phyloP scores from a whole-genome alignment of 352 stramenopile species.

The Bremia lactucae region DNA sequence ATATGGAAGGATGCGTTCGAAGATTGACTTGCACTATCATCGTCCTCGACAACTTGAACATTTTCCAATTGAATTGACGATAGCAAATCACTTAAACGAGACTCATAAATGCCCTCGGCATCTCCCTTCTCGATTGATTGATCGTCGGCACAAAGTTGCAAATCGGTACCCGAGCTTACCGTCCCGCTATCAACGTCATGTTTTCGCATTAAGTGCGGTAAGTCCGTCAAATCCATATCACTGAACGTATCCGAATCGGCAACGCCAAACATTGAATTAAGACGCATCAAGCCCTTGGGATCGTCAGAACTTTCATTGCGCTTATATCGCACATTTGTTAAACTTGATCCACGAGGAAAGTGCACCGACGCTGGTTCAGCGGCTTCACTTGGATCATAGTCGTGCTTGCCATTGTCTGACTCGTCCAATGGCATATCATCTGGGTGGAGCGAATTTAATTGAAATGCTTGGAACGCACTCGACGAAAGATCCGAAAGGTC shows the following conservation, averaged over 20 bases:
- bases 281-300: conserved; percentile 19
- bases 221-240: conserved; percentile 56
- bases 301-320: conserved; percentile 25
- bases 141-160: conserved; percentile 27
- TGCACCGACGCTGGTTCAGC: conserved; percentile 8
- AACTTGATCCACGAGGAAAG: conserved; percentile 20
- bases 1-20: conserved; percentile 25
- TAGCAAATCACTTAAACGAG: conserved; percentile 17
- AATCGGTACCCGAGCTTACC: conserved; percentile 27
- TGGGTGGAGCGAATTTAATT: conserved; percentile 26
- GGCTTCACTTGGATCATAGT: conserved; percentile 12
- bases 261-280: conserved; percentile 41
- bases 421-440: conserved; percentile 8
- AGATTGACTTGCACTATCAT: conserved; percentile 26
- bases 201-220: conserved; percentile 65
- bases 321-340: conserved; percentile 11
- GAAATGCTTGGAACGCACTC: conserved; percentile 50
- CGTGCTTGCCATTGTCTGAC: neutral
- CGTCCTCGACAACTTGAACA: conserved; percentile 18
- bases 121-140: conserved; percentile 4
- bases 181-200: conserved; percentile 18
- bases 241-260: conserved; percentile 63
- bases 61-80: conserved; percentile 17
- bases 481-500: conserved; percentile 56
- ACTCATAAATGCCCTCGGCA: conserved; percentile 14